Base-by-base conservation (phyloP, 176 grass and related monocot genomes). In the Tillandsia leiboldiana region DNA sequence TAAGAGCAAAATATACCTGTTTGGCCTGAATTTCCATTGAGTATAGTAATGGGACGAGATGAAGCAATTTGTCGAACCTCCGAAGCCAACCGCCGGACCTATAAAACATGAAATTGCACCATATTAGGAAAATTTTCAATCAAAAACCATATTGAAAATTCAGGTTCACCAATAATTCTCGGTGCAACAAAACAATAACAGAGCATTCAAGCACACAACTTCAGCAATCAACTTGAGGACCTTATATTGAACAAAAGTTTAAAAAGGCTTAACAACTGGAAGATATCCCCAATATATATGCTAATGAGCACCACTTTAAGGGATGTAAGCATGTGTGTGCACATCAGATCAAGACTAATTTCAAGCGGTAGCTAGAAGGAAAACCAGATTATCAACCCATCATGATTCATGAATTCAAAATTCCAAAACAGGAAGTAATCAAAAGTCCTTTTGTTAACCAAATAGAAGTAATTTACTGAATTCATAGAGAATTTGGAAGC, bases 41-140 rank as follows among this genome's bases (percentile, higher is more conserved):
- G 51, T 86, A 99, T 56, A 80, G 86, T 97, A 65, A 93, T 64
- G 2, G 84, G 29, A 48, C 84, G 89, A 64, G 81, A 56, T 51
- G 75, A 73, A 75, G 72, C 18, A 61, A 93, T 26, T 29, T 84
- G 84, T 13, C 82, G 77, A 62, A 99, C 72, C 66, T 99, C 86
- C 87, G 88, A 78, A 42, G 89, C 20, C 65, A 99, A 84, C 42
- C 73, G 70, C 6, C 80, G 84, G 50, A 96, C 81, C 93, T 96
- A 78, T 50, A 57, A 64, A 64, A 68, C 66, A 50, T 70, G 42
- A 18, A 63, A 64, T 66, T 14, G 54, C 54, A 59, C 54, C 15
- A 1, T 59, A 59, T 59, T 59, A 14, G 33, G 33, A 42, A 42
- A 42, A 42, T 1, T 42, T 42, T 59, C 54, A 17, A 22, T 59